Conservation (phyloP, 768 basidiomycete genomes). For the Leccinum aurantiacum region DNA sequence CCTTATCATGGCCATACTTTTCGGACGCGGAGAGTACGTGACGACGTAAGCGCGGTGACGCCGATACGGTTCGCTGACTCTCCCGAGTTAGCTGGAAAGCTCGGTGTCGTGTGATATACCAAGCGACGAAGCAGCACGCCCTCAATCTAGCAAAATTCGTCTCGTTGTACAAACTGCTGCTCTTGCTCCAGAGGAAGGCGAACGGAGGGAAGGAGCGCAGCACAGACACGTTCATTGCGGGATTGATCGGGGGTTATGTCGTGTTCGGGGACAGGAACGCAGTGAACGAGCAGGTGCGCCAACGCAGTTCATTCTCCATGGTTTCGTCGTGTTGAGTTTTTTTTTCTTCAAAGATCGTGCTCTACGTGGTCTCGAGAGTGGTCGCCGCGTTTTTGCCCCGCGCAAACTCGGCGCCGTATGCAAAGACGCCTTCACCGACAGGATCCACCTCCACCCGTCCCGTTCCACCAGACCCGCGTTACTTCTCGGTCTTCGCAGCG, state of each 20-base stretch:
- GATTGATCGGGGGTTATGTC: constrained; percentile 86
- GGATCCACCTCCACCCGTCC: constrained; percentile 54
- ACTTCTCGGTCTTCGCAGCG: constrained; percentile 87
- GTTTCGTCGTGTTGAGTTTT: constrained; percentile 4
- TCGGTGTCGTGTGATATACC: constrained; percentile 68
- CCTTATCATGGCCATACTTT: constrained; percentile 92
- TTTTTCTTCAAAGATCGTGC: constrained; percentile 74
- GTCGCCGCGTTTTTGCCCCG: constrained; percentile 91
- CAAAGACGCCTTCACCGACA: constrained; percentile 42
- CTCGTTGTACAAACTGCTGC: constrained; percentile 82
- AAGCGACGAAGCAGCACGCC: constrained; percentile 88
- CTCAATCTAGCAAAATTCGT: constrained; percentile 93
- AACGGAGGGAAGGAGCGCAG: constrained; percentile 82
- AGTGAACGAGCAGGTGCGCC: constrained; percentile 82
- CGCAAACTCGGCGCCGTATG: constrained; percentile 50
- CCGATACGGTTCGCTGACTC: constrained; percentile 9
- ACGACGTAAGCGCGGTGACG: neutral
- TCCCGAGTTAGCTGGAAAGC: constrained; percentile 58
- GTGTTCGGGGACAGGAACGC: constrained; percentile 86
- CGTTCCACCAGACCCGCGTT: constrained; percentile 77
- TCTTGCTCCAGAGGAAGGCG: constrained; percentile 78
- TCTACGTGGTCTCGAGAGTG: constrained; percentile 93
- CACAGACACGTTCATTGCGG: constrained; percentile 89
- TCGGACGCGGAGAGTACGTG: constrained; percentile 87
- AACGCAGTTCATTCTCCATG: constrained; percentile 6